These are phyloP conservation scores for Cladosporium sphaerospermum DNA, from an alignment of 2,329 filamentous ascomycete species.

Conservation along the genomic window DNA sequence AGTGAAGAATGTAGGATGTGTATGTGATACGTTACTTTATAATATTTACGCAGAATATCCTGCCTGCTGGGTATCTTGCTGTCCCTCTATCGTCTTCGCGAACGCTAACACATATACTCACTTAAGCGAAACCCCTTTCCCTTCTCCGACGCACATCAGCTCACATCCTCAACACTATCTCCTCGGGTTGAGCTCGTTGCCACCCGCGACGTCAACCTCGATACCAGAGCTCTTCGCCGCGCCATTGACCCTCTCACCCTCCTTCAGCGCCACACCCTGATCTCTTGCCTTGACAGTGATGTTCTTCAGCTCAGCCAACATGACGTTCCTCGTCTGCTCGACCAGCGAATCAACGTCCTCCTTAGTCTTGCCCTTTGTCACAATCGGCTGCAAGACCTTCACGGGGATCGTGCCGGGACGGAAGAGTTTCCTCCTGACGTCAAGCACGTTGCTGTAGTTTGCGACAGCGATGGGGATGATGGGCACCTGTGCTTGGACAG, in stretches of 20 bases:
- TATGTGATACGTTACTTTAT: too few species aligned
- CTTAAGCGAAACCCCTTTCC: not conserved
- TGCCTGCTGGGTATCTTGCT: not conserved
- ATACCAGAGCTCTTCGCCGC: slow-evolving; percentile 18
- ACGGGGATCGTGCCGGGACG: slow-evolving; percentile 50
- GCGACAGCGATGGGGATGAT: slow-evolving; percentile 70
- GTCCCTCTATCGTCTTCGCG: not conserved
- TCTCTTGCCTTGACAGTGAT: slow-evolving; percentile 31
- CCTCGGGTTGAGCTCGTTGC: not conserved
- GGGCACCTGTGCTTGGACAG: slow-evolving; percentile 86
- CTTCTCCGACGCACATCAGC: not conserved
- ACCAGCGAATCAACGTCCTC: slow-evolving; percentile 73
- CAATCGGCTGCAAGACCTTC: slow-evolving; percentile 71
- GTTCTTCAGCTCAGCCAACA: slow-evolving; percentile 57
- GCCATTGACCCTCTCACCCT: slow-evolving; percentile 13
- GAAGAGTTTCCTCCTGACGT: slow-evolving; percentile 39
- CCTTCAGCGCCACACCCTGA: slow-evolving; percentile 20
- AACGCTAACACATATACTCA: not conserved
- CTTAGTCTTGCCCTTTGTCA: slow-evolving; percentile 64
- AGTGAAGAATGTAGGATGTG: too few species aligned
- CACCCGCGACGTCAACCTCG: slow-evolving; percentile 13
- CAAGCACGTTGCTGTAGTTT: slow-evolving; percentile 45
- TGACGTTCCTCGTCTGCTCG: slow-evolving; percentile 61
- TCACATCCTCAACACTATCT: not conserved
- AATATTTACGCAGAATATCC: not conserved